Conservation (phyloP, 2,329 filamentous ascomycete genomes). For the Leptographium wingfieldii region DNA sequence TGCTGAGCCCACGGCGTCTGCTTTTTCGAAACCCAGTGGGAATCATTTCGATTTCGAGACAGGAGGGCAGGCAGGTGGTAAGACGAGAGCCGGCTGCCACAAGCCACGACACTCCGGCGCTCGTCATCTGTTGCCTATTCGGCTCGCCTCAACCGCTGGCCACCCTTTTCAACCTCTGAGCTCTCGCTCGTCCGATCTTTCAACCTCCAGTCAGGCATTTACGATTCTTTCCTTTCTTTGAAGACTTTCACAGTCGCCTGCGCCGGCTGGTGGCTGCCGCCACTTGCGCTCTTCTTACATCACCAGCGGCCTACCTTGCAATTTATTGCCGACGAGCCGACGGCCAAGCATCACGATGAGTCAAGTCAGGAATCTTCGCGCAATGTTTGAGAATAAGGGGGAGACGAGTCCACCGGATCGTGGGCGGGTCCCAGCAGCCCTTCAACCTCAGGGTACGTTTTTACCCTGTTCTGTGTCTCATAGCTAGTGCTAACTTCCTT, state of each 20-base stretch:
- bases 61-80: background rate
- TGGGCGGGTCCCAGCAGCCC: slow-evolving; percentile 54
- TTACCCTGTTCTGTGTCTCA: slow-evolving; percentile 1
- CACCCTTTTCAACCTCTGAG: background rate
- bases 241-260: background rate
- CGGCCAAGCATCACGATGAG: slow-evolving; percentile 38
- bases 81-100: background rate
- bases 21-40: background rate
- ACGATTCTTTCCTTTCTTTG: background rate
- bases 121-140: too few species aligned
- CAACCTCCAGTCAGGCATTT: background rate
- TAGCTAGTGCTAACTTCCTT: background rate
- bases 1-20: background rate
- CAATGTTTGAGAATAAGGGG: slow-evolving; percentile 68
- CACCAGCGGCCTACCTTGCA: background rate
- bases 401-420: slow-evolving; percentile 53
- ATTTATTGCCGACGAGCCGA: background rate
- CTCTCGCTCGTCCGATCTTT: background rate
- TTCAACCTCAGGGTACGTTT: slow-evolving; percentile 29
- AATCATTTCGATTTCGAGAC: background rate
- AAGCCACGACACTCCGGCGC: background rate
- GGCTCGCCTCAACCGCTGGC: background rate
- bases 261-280: slow-evolving; percentile 9
- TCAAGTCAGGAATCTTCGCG: slow-evolving; percentile 61
- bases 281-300: background rate